A percentile compares a stretch with the other conserved stretches of the same genome.
These are phyloP conservation scores for Neostapfia colusana DNA, from an alignment of 176 grass and related monocot genomes.

Conservation along the genomic window DNA sequence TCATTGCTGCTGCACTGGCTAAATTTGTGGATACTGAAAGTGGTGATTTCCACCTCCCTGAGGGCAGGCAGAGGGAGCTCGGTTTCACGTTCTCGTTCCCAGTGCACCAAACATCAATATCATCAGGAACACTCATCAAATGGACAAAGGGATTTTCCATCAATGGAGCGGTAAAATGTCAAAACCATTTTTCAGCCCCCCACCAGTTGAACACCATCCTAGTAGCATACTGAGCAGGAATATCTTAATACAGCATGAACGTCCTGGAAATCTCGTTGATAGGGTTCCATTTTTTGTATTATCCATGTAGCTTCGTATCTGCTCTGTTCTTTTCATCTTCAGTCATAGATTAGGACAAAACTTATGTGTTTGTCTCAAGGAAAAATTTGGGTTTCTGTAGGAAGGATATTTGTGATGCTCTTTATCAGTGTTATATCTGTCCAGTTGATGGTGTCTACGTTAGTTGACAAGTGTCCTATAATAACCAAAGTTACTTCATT, in stretches of 20 bases:
- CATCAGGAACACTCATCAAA: slow-evolving; percentile 76
- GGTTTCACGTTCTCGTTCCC: slow-evolving; percentile 87
- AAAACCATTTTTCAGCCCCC: slow-evolving; percentile 3
- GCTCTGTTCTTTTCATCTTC: neutral
- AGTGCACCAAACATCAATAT: slow-evolving; percentile 65
- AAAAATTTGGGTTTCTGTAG: neutral
- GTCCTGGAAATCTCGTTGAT: neutral
- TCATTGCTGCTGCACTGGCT: slow-evolving; percentile 66
- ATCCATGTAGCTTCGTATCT: neutral
- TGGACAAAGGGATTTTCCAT: slow-evolving; percentile 90
- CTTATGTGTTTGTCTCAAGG: neutral
- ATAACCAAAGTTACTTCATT: neutral
- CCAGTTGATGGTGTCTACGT: neutral
- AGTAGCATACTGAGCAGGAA: neutral
- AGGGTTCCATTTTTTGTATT: neutral
- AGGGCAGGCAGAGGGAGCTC: slow-evolving; percentile 66
- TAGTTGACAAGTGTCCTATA: neutral
- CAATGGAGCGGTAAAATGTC: slow-evolving; percentile 48
- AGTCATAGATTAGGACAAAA: neutral
- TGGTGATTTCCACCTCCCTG: slow-evolving; percentile 58
- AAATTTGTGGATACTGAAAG: slow-evolving; percentile 70
- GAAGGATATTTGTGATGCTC: slow-evolving; percentile 8
- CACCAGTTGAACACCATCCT: neutral
- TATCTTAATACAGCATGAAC: neutral
- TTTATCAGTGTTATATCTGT: slow-evolving; percentile 2